phyloP scores from a whole-genome alignment of 106 monocot species.

The Chionographis japonica region DNA sequence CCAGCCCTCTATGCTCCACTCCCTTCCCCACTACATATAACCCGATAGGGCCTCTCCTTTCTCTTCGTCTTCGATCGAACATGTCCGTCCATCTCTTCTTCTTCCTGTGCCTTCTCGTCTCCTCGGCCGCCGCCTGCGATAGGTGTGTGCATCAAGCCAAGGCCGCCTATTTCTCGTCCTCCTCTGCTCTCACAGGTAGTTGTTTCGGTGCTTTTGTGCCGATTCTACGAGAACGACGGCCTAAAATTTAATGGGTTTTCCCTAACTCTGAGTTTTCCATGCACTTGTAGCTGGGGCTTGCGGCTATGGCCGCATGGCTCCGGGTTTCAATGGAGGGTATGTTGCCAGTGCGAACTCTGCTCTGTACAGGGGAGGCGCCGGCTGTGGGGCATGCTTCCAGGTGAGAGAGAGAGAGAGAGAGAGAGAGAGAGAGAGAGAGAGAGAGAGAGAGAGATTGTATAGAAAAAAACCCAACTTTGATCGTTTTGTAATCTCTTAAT shows the following conservation, averaged over 20 bases:
- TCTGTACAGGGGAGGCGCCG: slow-evolving; percentile 54
- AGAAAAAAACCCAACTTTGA: too few species aligned
- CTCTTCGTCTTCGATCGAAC: background rate
- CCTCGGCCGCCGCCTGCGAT: slow-evolving; percentile 46
- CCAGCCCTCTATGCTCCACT: too few species aligned
- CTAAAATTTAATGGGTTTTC: too few species aligned
- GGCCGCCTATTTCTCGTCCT: slow-evolving; percentile 46
- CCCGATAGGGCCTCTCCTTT: background rate
- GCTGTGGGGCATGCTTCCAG: slow-evolving; percentile 81
- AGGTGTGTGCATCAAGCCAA: slow-evolving; percentile 71
- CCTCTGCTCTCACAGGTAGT: slow-evolving; percentile 46
- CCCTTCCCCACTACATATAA: too few species aligned
- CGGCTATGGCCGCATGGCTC: slow-evolving; percentile 60
- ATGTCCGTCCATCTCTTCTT: slow-evolving; percentile 9
- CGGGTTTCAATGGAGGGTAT: slow-evolving; percentile 43
- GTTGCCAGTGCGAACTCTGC: slow-evolving; percentile 42
- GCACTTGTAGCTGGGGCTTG: slow-evolving; percentile 60
- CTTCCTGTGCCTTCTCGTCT: slow-evolving; percentile 15
- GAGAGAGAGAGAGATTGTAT: too few species aligned
- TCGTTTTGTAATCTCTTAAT: background rate
- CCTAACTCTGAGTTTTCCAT: background rate
- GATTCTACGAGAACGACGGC: too few species aligned
- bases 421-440: too few species aligned
- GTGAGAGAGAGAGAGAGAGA: slow-evolving; percentile 21
- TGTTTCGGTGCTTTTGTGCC: too few species aligned